Evolutionary conservation across 2,329 filamentous ascomycete species (phyloP), one percentile per base, ranked within the genome.

Genomic region (Colletotrichum tamarilloi): DNA sequence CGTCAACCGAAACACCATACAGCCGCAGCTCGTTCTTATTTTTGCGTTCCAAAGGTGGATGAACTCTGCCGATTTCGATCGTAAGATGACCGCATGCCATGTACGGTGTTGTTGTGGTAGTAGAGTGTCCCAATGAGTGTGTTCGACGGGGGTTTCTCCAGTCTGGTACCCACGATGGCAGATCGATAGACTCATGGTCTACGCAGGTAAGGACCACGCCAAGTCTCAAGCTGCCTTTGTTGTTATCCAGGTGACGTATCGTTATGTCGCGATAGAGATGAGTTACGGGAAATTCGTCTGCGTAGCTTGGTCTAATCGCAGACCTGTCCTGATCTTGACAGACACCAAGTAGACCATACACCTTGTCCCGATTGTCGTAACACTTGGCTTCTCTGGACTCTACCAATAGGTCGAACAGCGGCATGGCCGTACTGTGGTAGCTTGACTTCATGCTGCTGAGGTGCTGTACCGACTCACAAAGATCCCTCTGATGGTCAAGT

Each of bases 111-210:
- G 24, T 28, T 1, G 57, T 62, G 1, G 63, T 35, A 12, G 35
- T 56, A 1, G 63, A 28, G 35, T 62, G 62, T 24, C 46, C 56
- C 5, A 67, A 8, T 3, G 35, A 57, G 4, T 49, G 56, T 2
- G 68, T 67, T 12, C 32, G 62, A n/a, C 68, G 68, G 49, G 65
- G 32, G 0, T 52, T 63, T n/a, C 65, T 63, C 56, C 62, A 74
- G 42, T 74, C 72, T 12, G 72, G 62, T 5, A 74, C 72, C 72
- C 72, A 74, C 2, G 72, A 74, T 0, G 72, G 72, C n/a, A 74
- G 38, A 3, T 55, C 38, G 6, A 35, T 28, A 14, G 56, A 64
- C 7, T 69, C 66, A 7, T 73, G 70, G 16, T 73, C 70, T 0
- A 73, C 60, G 5, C 35, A 55, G 2, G 53, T 22, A 26, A 73